Base-by-base conservation (phyloP, 495 filamentous ascomycete genomes). In the Aspergillus saccharolyticus region DNA sequence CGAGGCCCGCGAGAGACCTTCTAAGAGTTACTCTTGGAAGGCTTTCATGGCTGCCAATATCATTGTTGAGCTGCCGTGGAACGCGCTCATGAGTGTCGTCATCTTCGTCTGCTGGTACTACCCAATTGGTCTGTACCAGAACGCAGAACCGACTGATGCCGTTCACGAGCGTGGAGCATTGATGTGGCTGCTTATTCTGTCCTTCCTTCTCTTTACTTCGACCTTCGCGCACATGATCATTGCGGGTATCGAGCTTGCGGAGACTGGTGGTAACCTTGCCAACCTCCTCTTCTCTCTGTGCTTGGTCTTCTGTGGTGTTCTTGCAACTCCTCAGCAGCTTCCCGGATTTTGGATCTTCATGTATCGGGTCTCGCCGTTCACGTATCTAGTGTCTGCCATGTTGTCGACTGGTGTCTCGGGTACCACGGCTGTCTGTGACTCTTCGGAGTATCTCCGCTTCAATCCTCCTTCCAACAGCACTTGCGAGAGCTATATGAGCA, bases 301-400 rank as follows among this genome's bases (percentile, higher is more conserved):
- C 65, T 74, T 84, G 53, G 72, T 85, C 60, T 86, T 87, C 74
- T 78, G 77, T 50, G 77, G 85, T 80, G 86, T 91, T 55, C 82
- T 93, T 61, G 84, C 85, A 47, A 79, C 68, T 16, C 85, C 88
- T 0, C 59, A 70, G 1, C 69, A 74, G 0, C 76, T 89, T 52
- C 87, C 87, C 14, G 68, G 80, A 24, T 91, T 91, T 80, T 91
- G 88, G 88, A 88, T 89, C 65, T 91, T 90, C 75, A 88, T 90
- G 84, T 89, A 90, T 69, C 84, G 85, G 42, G 75, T 89, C 59
- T 87, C 84, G 3, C 88, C 89, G 15, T 84, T 90, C 61, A 88
- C 84, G 0, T 90, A 91, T 55, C 73, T 89, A 1, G 81, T 90
- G 14, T 79, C 74, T 18, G 82, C 78, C 25, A 83, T 90, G 75